Evolutionary conservation across 352 stramenopile species (phyloP), one percentile per base, ranked within the genome.

Genomic region (Globisporangium perplexum): DNA sequence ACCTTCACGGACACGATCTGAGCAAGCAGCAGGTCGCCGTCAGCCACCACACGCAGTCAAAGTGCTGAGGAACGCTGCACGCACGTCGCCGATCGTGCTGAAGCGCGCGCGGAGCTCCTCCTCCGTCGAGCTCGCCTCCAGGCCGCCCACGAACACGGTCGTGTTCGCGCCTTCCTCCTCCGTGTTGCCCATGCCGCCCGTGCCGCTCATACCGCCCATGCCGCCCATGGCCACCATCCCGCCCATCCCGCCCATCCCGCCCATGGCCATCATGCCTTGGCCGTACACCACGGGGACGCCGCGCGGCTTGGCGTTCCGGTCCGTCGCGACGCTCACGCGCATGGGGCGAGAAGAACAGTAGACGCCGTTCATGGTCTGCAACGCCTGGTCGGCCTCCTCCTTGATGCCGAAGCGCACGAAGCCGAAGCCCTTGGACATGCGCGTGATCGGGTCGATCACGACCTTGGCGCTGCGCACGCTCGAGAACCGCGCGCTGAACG

Each of bases 381-480:
- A 58, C 11, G 89, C 90, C 60, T 84, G 73, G 35, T 96, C 83
- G 14, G 87, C 84, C 50, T 97, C 89, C 17, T 93, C 77, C 53
- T 96, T 95, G 53, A 72, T 73, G 15, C 72, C 70, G 63, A 97
- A 97, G 23, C 90, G 83, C 36, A 97, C 88, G 57, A 97, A 97
- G 24, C 89, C 90, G 59, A 97, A 97, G 33, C 89, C 88, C 66
- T 97, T 97, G 26, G 88, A 90, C 71, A 89, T 89, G 22, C 90
- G 83, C 33, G 88, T 97, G 17, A 90, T 60, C 20, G 81, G 72
- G 57, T 97, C 90, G 47, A 93, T 90, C 39, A 97, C 86, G 17
- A 97, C 72, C 59, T 97, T 97, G 55, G 89, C 87, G 15, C 82
- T 84, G 54, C 89, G 69, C 6, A 96, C 85, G 47, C 72, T 93